phyloP scores from a whole-genome alignment of 2,329 filamentous ascomycete species.

The Fusarium sp. region DNA sequence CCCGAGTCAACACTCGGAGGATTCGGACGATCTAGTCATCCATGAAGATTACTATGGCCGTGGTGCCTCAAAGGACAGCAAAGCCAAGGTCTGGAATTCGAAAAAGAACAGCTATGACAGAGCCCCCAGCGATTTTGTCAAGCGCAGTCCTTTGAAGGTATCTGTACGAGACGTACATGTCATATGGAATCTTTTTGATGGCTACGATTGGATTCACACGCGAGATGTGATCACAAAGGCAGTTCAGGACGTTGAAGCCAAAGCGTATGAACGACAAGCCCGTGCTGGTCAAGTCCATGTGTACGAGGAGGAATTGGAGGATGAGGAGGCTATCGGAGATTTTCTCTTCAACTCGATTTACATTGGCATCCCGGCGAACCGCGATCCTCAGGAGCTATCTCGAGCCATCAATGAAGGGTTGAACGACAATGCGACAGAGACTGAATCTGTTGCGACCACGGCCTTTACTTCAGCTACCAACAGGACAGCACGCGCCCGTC shows the following conservation, averaged over 20 bases:
- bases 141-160: slow-evolving; percentile 80
- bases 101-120: slow-evolving; percentile 80
- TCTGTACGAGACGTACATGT: slow-evolving; percentile 89
- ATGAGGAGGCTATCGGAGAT: slow-evolving; percentile 90
- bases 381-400: slow-evolving; percentile 85
- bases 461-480: slow-evolving; percentile 73
- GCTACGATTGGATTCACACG: slow-evolving; percentile 95
- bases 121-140: slow-evolving; percentile 72
- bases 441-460: slow-evolving; percentile 87
- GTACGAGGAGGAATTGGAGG: slow-evolving; percentile 80
- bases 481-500: slow-evolving; percentile 61
- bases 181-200: slow-evolving; percentile 98
- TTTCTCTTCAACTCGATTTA: slow-evolving; percentile 99
- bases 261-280: slow-evolving; percentile 81
- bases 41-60: slow-evolving; percentile 84
- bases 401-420: slow-evolving; percentile 90
- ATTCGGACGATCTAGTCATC: slow-evolving; percentile 76
- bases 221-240: slow-evolving; percentile 88
- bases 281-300: slow-evolving; percentile 69
- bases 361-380: slow-evolving; percentile 90
- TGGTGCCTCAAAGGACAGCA: slow-evolving; percentile 72
- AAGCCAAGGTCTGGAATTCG: slow-evolving; percentile 86
- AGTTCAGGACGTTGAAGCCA: slow-evolving; percentile 88
- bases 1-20: slow-evolving; percentile 60
- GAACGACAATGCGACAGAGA: slow-evolving; percentile 89